Evolutionary conservation across 805 yeast species (phyloP).

Genomic region (Metschnikowia matae): DNA sequence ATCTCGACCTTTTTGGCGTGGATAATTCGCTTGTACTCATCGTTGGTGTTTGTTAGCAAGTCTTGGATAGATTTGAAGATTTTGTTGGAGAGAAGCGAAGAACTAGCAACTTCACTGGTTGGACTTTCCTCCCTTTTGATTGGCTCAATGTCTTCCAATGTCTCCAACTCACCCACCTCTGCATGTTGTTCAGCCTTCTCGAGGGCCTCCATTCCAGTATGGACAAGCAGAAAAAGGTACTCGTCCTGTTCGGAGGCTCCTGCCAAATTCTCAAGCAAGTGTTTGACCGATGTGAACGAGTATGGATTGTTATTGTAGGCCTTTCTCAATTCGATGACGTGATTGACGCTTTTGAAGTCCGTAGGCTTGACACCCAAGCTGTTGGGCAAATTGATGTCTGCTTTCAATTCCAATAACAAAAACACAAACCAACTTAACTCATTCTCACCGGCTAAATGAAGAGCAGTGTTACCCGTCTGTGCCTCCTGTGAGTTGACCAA

Average conservation of each 20-base stretch:
- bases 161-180: conserved; percentile 11
- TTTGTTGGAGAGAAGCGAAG: conserved; percentile 24
- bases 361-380: conserved; percentile 81
- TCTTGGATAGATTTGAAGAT: conserved; percentile 39
- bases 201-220: conserved; percentile 32
- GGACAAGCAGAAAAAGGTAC: conserved; percentile 32
- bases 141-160: neutral
- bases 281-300: conserved; percentile 7
- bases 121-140: conserved; percentile 5
- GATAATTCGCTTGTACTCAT: conserved; percentile 36
- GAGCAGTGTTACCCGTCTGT: conserved; percentile 35
- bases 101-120: conserved; percentile 11
- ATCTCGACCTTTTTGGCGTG: conserved; percentile 35
- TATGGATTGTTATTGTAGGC: conserved; percentile 12
- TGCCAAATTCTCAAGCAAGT: conserved; percentile 11
- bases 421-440: conserved; percentile 38
- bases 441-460: conserved; percentile 39
- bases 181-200: conserved; percentile 20
- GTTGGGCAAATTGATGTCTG: conserved; percentile 66
- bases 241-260: conserved; percentile 18
- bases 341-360: conserved; percentile 74
- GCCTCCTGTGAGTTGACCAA: conserved; percentile 33
- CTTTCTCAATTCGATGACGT: conserved; percentile 19
- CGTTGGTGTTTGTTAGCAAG: conserved; percentile 33
- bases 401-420: conserved; percentile 31